Evolutionary conservation across 192 early-diverging fungal genomes (phyloP).

Genomic region (Backusella circina): DNA sequence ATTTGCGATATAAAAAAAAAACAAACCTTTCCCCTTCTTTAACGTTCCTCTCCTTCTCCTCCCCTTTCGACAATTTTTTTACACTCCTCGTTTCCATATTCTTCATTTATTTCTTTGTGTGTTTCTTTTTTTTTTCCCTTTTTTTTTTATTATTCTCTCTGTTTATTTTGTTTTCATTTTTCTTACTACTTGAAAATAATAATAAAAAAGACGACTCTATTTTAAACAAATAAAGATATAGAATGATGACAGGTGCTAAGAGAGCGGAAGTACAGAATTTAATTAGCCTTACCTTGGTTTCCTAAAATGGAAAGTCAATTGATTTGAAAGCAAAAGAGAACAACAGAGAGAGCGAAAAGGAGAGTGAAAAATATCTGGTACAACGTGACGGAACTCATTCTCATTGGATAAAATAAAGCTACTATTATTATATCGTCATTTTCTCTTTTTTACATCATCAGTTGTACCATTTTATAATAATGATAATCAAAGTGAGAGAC

Average conservation of each 20-base stretch:
- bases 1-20: neutral
- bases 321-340: neutral
- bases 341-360: neutral
- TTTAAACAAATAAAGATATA: conserved; percentile 1
- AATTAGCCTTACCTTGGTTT: neutral
- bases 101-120: neutral
- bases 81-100: neutral
- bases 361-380: neutral
- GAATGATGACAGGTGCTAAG: neutral
- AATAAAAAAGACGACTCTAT: neutral
- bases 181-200: neutral
- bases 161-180: neutral
- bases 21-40: neutral
- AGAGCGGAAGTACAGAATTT: neutral
- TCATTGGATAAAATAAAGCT: neutral
- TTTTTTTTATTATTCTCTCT: neutral
- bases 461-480: neutral
- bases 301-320: neutral
- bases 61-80: neutral
- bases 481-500: neutral
- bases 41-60: neutral
- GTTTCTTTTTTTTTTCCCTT: neutral
- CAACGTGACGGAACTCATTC: neutral
- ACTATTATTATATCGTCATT: neutral
- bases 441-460: neutral